These are phyloP conservation scores for Fusarium sp. DNA, from an alignment of 2,329 filamentous ascomycete genomes.

Conservation along the genomic window DNA sequence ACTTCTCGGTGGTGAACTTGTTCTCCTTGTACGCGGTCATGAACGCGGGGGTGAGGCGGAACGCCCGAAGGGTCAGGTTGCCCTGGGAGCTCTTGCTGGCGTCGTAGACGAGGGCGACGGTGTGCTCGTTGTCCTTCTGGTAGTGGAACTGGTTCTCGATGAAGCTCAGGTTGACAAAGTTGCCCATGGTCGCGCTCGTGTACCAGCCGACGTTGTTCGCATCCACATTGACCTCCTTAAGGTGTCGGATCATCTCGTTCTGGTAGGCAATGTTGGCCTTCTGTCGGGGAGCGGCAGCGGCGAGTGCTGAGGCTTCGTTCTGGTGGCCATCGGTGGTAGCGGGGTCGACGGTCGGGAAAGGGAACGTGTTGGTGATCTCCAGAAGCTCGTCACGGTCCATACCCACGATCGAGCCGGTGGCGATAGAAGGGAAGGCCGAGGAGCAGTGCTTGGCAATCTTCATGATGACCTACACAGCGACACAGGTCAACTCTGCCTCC, in stretches of 20 bases:
- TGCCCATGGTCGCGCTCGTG: conserved; percentile 98
- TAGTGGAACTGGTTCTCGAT: conserved; percentile 99
- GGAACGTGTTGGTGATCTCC: conserved; percentile 94
- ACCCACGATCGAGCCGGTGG: conserved; percentile 91
- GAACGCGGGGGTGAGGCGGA: conserved; percentile 88
- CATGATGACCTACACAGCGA: conserved; percentile 80
- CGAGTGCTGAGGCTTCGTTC: conserved; percentile 79
- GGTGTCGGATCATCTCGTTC: conserved; percentile 95
- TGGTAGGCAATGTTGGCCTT: conserved; percentile 92
- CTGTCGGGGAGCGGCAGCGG: conserved; percentile 89
- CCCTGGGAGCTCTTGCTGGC: conserved; percentile 95
- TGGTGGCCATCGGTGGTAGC: conserved; percentile 78
- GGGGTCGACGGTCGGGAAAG: conserved; percentile 87
- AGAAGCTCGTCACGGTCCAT: conserved; percentile 87
- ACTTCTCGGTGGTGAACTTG: conserved; percentile 98
- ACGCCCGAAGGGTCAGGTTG: conserved; percentile 88
- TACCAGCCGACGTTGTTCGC: conserved; percentile 99
- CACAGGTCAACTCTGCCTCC: conserved; percentile 35
- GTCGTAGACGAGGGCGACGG: conserved; percentile 92
- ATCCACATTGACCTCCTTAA: conserved; percentile 98
- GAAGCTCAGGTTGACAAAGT: conserved; percentile 94
- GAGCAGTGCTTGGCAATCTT: conserved; percentile 98
- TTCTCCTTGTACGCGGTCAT: conserved; percentile 94
- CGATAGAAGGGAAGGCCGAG: conserved; percentile 85
- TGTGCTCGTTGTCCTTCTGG: conserved; percentile 93